Evolutionary conservation across 805 yeast species (phyloP).

Genomic region (Diddensiella santjacobensis): DNA sequence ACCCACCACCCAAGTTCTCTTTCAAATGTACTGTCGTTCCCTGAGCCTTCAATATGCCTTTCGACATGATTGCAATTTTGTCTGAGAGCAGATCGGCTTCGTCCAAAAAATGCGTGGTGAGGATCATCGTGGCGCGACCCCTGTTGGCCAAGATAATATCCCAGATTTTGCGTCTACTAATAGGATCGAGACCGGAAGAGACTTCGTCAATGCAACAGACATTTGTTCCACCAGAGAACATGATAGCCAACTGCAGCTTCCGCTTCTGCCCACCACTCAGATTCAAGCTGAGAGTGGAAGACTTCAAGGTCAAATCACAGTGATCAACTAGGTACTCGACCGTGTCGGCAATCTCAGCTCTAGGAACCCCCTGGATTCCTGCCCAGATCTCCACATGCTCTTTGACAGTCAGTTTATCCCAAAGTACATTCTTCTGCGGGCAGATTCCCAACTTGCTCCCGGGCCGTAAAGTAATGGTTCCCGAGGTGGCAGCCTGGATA

Average conservation of each 20-base stretch:
- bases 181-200: constrained; percentile 38
- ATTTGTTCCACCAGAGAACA: constrained; percentile 35
- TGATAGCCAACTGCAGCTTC: constrained; percentile 35
- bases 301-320: constrained; percentile 31
- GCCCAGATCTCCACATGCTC: constrained; percentile 36
- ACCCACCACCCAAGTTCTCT: constrained; percentile 34
- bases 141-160: constrained; percentile 32
- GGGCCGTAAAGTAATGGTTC: constrained; percentile 24
- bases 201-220: constrained; percentile 38
- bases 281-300: constrained; percentile 21
- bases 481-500: constrained; percentile 29
- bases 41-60: constrained; percentile 31
- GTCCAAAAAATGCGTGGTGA: constrained; percentile 37
- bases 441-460: constrained; percentile 33
- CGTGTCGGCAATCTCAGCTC: constrained; percentile 15
- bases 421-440: constrained; percentile 36
- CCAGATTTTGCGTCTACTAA: constrained; percentile 36
- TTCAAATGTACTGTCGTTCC: constrained; percentile 35
- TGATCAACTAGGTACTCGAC: constrained; percentile 24
- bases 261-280: constrained; percentile 37
- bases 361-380: constrained; percentile 30
- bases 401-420: constrained; percentile 34
- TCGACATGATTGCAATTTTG: constrained; percentile 33
- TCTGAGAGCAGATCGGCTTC: constrained; percentile 37
- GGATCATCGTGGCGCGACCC: constrained; percentile 29